phyloP scores from a whole-genome alignment of 2,329 filamentous ascomycete genomes.

The Dothideomycetes sp. region DNA sequence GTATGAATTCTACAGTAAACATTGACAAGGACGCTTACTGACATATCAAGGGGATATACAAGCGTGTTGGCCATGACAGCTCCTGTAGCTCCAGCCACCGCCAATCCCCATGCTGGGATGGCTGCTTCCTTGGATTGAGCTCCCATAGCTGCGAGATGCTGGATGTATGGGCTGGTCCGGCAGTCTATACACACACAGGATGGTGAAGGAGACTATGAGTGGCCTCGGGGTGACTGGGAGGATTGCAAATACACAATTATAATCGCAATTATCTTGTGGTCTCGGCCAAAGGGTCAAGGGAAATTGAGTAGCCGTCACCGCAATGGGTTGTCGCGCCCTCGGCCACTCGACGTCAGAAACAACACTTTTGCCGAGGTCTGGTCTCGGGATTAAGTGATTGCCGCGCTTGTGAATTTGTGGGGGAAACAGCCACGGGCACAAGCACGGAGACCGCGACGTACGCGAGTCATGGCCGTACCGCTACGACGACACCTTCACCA shows the following conservation, averaged over 20 bases:
- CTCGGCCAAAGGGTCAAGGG: not conserved
- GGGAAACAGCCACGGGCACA: too few relatives aligned
- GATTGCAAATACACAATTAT: not conserved
- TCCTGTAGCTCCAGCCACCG: constrained; percentile 82
- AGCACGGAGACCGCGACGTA: too few relatives aligned
- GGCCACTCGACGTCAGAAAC: not conserved
- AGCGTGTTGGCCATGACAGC: constrained; percentile 90
- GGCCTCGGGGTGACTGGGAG: too few relatives aligned
- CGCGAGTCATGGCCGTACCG: too few relatives aligned
- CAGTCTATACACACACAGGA: too few relatives aligned
- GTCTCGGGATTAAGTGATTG: too few relatives aligned
- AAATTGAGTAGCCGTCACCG: not conserved
- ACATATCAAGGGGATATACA: constrained; percentile 97
- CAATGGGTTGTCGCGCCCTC: too few relatives aligned
- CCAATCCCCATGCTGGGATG: constrained; percentile 85
- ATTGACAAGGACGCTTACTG: too few relatives aligned
- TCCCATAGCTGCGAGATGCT: constrained; percentile 29
- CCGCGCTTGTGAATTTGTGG: too few relatives aligned
- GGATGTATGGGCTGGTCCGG: not conserved
- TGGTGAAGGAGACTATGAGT: too few relatives aligned
- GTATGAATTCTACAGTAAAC: not conserved
- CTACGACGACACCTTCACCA: too few relatives aligned
- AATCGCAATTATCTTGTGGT: not conserved
- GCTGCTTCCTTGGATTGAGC: constrained; percentile 52
- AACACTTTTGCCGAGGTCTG: not conserved